Conservation (phyloP, 2,329 filamentous ascomycete species). For the Claviceps pazoutovae region DNA sequence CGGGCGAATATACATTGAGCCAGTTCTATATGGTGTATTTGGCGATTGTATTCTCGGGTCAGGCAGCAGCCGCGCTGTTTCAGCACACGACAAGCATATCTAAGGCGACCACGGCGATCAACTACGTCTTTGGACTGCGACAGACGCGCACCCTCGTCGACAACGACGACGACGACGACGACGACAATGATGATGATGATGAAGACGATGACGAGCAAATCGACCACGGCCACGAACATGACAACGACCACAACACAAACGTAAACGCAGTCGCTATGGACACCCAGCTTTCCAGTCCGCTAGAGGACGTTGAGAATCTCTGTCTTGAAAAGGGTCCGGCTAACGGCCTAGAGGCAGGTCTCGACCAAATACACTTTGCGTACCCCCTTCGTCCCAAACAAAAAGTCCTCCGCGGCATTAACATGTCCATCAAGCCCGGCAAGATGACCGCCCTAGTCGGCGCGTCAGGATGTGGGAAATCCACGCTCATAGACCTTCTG, state of each 20-base stretch:
- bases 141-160: slow-evolving; percentile 18
- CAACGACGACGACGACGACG: slow-evolving; percentile 12
- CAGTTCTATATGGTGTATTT: slow-evolving; percentile 39
- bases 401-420: slow-evolving; percentile 24
- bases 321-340: slow-evolving; percentile 12
- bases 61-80: slow-evolving; percentile 25
- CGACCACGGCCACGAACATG: not conserved
- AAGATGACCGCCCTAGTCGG: slow-evolving; percentile 4
- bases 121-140: slow-evolving; percentile 32
- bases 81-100: slow-evolving; percentile 37
- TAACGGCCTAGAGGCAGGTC: slow-evolving; percentile 23
- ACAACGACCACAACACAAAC: slow-evolving; percentile 5
- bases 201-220: slow-evolving; percentile 13
- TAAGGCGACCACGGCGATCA: slow-evolving; percentile 32
- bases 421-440: slow-evolving; percentile 23
- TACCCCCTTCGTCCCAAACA: slow-evolving; percentile 33
- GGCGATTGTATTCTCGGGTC: slow-evolving; percentile 32
- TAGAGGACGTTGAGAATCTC: not conserved
- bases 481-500: slow-evolving; percentile 16
- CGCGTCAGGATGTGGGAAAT: slow-evolving; percentile 13
- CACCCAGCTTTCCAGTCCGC: not conserved
- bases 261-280: slow-evolving; percentile 10
- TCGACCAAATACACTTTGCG: slow-evolving; percentile 40
- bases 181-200: not conserved
- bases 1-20: slow-evolving; percentile 29